Conservation (phyloP, 352 stramenopile species). For the Globisporangium viniferum region DNA sequence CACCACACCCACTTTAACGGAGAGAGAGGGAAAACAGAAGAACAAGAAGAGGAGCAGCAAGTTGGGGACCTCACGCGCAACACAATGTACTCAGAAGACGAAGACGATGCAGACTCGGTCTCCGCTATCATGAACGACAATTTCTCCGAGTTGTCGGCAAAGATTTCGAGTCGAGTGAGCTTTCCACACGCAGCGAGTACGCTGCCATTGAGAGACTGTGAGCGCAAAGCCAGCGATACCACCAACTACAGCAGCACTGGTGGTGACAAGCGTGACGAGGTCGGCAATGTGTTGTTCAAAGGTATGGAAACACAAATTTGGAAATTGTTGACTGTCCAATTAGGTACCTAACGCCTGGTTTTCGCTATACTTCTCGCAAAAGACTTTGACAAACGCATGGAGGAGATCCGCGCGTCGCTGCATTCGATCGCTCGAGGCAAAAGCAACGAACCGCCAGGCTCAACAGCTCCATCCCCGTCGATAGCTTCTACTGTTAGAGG, state of each 20-base stretch:
- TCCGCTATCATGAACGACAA: constrained; percentile 4
- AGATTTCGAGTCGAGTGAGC: neutral
- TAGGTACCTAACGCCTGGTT: neutral
- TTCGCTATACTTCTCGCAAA: constrained; percentile 13
- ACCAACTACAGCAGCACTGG: neutral
- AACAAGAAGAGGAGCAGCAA: neutral
- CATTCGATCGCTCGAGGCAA: constrained; percentile 44
- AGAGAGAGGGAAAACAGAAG: neutral
- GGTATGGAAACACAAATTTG: constrained; percentile 8
- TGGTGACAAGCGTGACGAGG: neutral
- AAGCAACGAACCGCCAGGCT: neutral
- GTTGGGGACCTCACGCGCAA: neutral
- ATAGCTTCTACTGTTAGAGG: neutral
- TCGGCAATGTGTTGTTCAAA: constrained; percentile 26
- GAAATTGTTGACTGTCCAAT: neutral
- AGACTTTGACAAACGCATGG: constrained; percentile 71
- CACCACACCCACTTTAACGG: neutral
- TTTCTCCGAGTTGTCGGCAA: neutral
- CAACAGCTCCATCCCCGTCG: neutral
- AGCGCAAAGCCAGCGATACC: neutral
- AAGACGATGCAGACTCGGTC: neutral
- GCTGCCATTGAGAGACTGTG: neutral
- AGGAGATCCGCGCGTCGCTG: constrained; percentile 63
- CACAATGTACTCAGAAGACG: neutral
- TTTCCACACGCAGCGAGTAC: neutral